Percentiles rank a stretch among this genome's conserved stretches.
Evolutionary conservation across 257 asterid genomes (phyloP).

Genomic region (Solanum etuberosum): DNA sequence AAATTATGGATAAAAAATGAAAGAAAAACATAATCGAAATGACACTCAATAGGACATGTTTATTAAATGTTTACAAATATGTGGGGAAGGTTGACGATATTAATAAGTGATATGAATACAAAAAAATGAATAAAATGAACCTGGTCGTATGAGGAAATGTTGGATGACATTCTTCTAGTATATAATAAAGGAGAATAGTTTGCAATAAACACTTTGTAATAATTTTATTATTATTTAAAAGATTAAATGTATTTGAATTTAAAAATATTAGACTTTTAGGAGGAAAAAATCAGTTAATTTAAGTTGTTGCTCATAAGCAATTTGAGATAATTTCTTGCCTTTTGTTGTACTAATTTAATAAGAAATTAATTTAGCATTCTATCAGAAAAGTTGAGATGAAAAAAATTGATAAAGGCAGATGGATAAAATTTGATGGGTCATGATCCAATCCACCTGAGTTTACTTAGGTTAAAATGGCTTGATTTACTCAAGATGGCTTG

Average conservation of each 20-base stretch:
- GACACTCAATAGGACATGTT: too few relatives aligned
- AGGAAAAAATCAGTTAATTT: too few relatives aligned
- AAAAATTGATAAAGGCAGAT: neutral
- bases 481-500: neutral
- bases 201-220: too few relatives aligned
- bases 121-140: constrained; percentile 9
- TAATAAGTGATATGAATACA: too few relatives aligned
- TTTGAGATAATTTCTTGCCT: constrained; percentile 6
- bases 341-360: neutral
- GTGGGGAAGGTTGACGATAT: too few relatives aligned
- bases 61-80: too few relatives aligned
- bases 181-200: too few relatives aligned
- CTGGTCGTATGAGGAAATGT: constrained; percentile 39
- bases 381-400: neutral
- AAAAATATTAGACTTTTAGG: too few relatives aligned
- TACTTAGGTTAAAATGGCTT: neutral
- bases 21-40: too few relatives aligned
- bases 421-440: neutral
- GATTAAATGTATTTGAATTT: too few relatives aligned
- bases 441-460: neutral
- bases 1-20: too few relatives aligned
- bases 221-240: too few relatives aligned
- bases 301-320: constrained; percentile 14
- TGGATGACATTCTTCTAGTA: constrained; percentile 1
- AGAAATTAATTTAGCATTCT: neutral